phyloP scores from a whole-genome alignment of 176 grass and related monocot genomes.

The Ensete ventricosum region DNA sequence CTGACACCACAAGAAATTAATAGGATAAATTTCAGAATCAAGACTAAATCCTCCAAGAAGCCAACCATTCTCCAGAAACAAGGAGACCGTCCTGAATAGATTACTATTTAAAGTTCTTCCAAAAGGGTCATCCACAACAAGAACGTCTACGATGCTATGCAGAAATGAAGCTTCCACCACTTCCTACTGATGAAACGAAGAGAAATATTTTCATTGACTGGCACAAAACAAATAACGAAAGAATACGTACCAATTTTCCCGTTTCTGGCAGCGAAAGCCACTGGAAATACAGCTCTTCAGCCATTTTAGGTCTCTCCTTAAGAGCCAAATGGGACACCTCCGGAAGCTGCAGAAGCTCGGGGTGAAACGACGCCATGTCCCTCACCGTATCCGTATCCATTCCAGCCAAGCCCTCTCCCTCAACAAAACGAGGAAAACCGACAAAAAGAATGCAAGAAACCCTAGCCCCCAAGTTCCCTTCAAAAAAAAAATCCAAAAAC shows the following conservation, averaged over 20 bases:
- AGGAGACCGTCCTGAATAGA: too few species aligned
- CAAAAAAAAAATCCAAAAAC: background rate
- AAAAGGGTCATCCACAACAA: too few species aligned
- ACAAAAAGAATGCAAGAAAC: background rate
- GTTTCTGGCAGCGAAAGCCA: constrained; percentile 79
- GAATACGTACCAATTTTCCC: constrained; percentile 57
- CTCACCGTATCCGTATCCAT: constrained; percentile 79
- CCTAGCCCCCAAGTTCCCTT: background rate
- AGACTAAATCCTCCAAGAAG: too few species aligned
- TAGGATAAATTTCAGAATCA: too few species aligned
- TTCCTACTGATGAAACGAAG: background rate
- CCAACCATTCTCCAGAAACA: too few species aligned
- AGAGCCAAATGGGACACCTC: constrained; percentile 64
- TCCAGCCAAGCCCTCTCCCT: constrained; percentile 50
- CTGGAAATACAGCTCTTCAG: constrained; percentile 60
- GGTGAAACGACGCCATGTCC: constrained; percentile 63
- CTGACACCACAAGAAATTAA: too few species aligned
- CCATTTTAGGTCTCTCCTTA: constrained; percentile 53
- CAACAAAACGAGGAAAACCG: constrained; percentile 21
- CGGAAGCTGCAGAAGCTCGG: constrained; percentile 78
- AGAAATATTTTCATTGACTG: background rate
- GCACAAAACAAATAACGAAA: background rate
- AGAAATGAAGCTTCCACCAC: too few species aligned
- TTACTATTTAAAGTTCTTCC: too few species aligned
- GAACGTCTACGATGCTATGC: too few species aligned